Evolutionary conservation across 768 basidiomycete genomes (phyloP).

Genomic region (Kwoniella dendrophila): DNA sequence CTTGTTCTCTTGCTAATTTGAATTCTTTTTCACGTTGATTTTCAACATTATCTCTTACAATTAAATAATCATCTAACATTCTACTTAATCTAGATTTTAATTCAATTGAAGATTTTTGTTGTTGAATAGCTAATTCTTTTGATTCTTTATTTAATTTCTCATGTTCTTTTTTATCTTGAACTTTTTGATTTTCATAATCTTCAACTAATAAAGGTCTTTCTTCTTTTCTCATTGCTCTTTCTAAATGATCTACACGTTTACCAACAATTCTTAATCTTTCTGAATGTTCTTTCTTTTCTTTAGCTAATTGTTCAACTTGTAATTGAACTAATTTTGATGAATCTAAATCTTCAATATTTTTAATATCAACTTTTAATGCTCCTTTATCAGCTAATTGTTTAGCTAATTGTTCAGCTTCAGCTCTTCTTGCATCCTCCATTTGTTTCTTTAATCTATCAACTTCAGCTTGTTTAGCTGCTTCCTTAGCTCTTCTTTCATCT

Average conservation of each 20-base stretch:
- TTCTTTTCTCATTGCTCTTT: conserved; percentile 91
- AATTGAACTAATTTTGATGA: conserved; percentile 83
- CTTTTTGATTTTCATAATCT: conserved; percentile 86
- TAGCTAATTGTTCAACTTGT: conserved; percentile 93
- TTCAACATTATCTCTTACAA: conserved; percentile 63
- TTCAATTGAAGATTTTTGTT: conserved; percentile 69
- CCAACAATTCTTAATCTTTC: conserved; percentile 77
- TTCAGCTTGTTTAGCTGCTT: conserved; percentile 66
- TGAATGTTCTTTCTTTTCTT: conserved; percentile 85
- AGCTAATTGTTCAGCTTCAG: conserved; percentile 86
- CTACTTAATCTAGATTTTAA: conserved; percentile 74
- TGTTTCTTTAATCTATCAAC: conserved; percentile 57
- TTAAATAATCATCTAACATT: conserved; percentile 71
- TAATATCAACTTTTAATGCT: conserved; percentile 70
- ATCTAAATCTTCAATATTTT: conserved; percentile 78
- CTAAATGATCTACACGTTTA: conserved; percentile 92
- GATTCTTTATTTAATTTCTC: conserved; percentile 65
- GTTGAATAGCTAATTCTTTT: conserved; percentile 62
- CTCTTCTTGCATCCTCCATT: conserved; percentile 73
- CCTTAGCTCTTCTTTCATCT: conserved; percentile 65
- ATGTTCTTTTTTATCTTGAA: conserved; percentile 71
- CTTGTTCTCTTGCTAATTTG: conserved; percentile 63
- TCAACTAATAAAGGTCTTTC: conserved; percentile 80
- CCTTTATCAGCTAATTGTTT: conserved; percentile 76
- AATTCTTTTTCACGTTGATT: conserved; percentile 69